Evolutionary conservation across 768 basidiomycete species (phyloP).

Genomic region (Phlebiopsis gigantea): DNA sequence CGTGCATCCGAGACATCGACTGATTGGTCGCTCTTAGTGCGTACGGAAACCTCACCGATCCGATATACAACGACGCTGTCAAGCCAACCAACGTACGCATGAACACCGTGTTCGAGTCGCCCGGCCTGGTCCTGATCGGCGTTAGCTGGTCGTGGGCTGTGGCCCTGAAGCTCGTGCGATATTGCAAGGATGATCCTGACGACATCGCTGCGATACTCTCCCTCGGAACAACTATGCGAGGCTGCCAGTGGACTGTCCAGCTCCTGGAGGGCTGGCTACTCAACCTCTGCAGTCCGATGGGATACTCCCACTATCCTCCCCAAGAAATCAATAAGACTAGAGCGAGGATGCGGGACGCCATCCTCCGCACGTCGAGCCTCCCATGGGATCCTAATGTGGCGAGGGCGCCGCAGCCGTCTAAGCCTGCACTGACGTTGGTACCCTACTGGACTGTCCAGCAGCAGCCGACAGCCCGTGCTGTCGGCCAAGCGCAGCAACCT

Average conservation of each 20-base stretch:
- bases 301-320: slow-evolving; percentile 44
- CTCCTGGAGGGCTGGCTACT: slow-evolving; percentile 54
- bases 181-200: slow-evolving; percentile 52
- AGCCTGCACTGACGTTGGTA: neutral
- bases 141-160: slow-evolving; percentile 71
- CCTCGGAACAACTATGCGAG: slow-evolving; percentile 48
- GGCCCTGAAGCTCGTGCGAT: slow-evolving; percentile 68
- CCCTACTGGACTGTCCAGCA: neutral
- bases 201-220: slow-evolving; percentile 69
- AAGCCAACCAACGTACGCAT: slow-evolving; percentile 43
- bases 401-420: neutral
- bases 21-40: slow-evolving; percentile 11
- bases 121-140: slow-evolving; percentile 50
- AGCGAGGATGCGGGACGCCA: slow-evolving; percentile 50
- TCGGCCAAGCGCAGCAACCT: neutral
- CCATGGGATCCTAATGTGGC: neutral
- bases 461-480: neutral
- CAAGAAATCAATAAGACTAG: slow-evolving; percentile 40
- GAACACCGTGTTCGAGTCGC: slow-evolving; percentile 54
- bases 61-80: slow-evolving; percentile 51
- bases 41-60: slow-evolving; percentile 40
- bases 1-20: neutral
- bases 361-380: slow-evolving; percentile 20
- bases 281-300: slow-evolving; percentile 59
- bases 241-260: slow-evolving; percentile 49